phyloP scores from a whole-genome alignment of 257 asterid genomes.

The Lavandula angustifolia region DNA sequence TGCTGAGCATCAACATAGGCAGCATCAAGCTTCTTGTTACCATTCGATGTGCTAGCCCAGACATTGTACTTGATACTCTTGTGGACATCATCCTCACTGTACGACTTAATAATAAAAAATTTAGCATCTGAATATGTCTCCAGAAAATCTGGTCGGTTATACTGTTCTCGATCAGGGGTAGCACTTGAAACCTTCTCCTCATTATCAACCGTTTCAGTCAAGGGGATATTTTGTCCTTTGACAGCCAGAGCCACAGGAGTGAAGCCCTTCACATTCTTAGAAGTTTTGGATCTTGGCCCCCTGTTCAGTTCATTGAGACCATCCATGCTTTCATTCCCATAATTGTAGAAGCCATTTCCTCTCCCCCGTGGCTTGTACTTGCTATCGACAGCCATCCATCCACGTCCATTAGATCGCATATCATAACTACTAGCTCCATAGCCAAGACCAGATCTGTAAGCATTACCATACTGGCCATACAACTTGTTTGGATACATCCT shows the following conservation, averaged over 20 bases:
- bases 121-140: slow-evolving; percentile 55
- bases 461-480: slow-evolving; percentile 55
- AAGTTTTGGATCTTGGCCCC: slow-evolving; percentile 63
- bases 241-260: slow-evolving; percentile 47
- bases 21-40: slow-evolving; percentile 67
- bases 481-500: slow-evolving; percentile 56
- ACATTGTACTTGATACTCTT: slow-evolving; percentile 71
- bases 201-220: slow-evolving; percentile 35
- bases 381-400: slow-evolving; percentile 53
- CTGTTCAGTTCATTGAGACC: slow-evolving; percentile 67
- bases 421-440: slow-evolving; percentile 52
- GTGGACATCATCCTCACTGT: slow-evolving; percentile 70
- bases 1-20: slow-evolving; percentile 58
- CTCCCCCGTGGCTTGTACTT: slow-evolving; percentile 62
- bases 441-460: slow-evolving; percentile 55
- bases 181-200: slow-evolving; percentile 40
- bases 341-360: slow-evolving; percentile 46
- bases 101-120: slow-evolving; percentile 63
- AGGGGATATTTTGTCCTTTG: slow-evolving; percentile 54
- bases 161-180: slow-evolving; percentile 54
- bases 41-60: slow-evolving; percentile 81
- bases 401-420: slow-evolving; percentile 47
- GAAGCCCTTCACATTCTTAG: slow-evolving; percentile 51
- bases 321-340: slow-evolving; percentile 50
- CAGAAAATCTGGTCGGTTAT: slow-evolving; percentile 51